phyloP scores from a whole-genome alignment of 2,329 filamentous ascomycete genomes.

The Fusarium subglutinans region DNA sequence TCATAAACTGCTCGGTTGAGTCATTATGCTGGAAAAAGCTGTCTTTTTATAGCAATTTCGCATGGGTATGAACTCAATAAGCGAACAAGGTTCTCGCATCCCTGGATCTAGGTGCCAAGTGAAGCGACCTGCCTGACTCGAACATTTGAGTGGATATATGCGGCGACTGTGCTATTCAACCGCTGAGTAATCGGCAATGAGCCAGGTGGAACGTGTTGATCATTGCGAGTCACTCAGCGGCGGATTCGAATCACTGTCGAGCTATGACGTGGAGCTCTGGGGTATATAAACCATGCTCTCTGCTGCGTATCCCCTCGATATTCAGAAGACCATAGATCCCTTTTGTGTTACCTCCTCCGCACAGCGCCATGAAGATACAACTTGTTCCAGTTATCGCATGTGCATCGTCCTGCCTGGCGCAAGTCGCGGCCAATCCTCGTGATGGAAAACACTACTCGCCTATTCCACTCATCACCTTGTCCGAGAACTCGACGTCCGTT shows the following conservation, averaged over 20 bases:
- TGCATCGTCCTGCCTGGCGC: not conserved
- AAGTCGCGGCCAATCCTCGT: not conserved
- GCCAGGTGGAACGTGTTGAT: too few relatives aligned
- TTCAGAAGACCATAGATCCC: accelerated
- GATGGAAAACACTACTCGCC: not conserved
- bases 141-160: not conserved
- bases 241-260: too few relatives aligned
- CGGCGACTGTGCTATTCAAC: not conserved
- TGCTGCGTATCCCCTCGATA: not conserved
- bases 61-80: too few relatives aligned
- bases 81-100: not conserved
- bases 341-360: too few relatives aligned
- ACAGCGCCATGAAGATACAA: not conserved
- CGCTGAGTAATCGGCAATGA: not conserved
- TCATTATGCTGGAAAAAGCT: not conserved
- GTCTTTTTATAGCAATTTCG: too few relatives aligned
- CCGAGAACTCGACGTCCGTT: not conserved
- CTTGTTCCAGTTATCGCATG: not conserved
- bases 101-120: not conserved
- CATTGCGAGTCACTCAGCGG: not conserved
- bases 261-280: not conserved
- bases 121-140: not conserved
- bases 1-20: not conserved
- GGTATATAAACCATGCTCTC: not conserved
- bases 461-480: not conserved